These are phyloP conservation scores for Schwanniomyces polymorphus DNA, from an alignment of 805 yeast genomes.

Conservation along the genomic window DNA sequence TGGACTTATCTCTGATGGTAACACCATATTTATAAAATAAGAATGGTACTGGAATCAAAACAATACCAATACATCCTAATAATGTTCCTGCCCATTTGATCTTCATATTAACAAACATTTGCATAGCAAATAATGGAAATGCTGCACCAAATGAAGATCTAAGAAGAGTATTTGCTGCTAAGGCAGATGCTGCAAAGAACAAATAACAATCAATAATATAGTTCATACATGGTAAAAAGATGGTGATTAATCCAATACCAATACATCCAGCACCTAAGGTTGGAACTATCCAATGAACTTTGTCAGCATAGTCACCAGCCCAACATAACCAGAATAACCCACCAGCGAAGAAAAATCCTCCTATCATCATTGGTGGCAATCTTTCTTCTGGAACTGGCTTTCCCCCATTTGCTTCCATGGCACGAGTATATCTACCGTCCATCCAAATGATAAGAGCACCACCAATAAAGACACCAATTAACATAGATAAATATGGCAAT, in stretches of 20 bases:
- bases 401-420: constrained; percentile 34
- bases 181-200: constrained; percentile 53
- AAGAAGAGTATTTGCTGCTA: constrained; percentile 55
- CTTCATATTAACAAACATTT: constrained; percentile 45
- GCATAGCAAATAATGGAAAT: constrained; percentile 52
- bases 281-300: constrained; percentile 67
- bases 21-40: constrained; percentile 46
- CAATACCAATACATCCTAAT: constrained; percentile 46
- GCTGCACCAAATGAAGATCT: constrained; percentile 54
- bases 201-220: constrained; percentile 56
- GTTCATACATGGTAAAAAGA: constrained; percentile 53
- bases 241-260: constrained; percentile 43
- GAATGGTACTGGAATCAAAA: constrained; percentile 54
- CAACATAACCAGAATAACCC: constrained; percentile 81
- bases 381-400: constrained; percentile 71
- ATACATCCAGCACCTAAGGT: constrained; percentile 34
- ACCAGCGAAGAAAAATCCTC: constrained; percentile 64
- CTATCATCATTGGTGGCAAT: constrained; percentile 71
- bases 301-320: constrained; percentile 69
- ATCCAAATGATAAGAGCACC: constrained; percentile 50
- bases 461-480: constrained; percentile 66
- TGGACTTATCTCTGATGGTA: constrained; percentile 17
- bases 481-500: constrained; percentile 77
- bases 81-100: constrained; percentile 52
- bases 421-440: constrained; percentile 54